Conservation (phyloP, 345 rosid genomes). For the Alliaria petiolata region DNA sequence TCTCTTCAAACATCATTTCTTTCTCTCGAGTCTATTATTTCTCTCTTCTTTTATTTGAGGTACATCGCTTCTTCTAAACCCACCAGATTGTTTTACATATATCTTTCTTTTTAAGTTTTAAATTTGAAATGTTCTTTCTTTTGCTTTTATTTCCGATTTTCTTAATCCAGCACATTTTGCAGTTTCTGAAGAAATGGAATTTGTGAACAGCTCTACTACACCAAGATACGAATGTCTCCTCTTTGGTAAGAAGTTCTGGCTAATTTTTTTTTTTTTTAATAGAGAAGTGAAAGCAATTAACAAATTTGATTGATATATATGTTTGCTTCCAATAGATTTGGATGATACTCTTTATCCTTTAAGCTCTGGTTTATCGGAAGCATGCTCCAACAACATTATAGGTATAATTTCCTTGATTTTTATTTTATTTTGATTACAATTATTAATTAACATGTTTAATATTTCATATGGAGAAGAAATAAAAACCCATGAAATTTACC, state of each 20-base stretch:
- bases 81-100: no score
- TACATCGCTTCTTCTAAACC: neutral
- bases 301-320: neutral
- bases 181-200: constrained; percentile 21
- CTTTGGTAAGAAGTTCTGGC: constrained; percentile 49
- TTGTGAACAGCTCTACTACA: constrained; percentile 11
- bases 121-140: neutral
- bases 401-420: constrained; percentile 30
- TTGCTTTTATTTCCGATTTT: neutral
- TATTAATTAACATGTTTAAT: neutral
- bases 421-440: neutral
- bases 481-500: neutral
- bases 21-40: neutral
- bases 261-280: neutral
- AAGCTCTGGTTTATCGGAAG: constrained; percentile 53
- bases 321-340: constrained; percentile 40
- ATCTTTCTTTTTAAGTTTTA: no score
- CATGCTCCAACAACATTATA: constrained; percentile 50
- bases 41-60: neutral
- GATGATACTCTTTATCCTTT: constrained; percentile 72
- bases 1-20: neutral
- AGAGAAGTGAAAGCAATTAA: neutral
- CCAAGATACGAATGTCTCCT: constrained; percentile 72
- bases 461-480: neutral
- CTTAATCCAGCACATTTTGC: neutral